phyloP scores from a whole-genome alignment of 768 basidiomycete genomes.

The Mycena capillaripes region DNA sequence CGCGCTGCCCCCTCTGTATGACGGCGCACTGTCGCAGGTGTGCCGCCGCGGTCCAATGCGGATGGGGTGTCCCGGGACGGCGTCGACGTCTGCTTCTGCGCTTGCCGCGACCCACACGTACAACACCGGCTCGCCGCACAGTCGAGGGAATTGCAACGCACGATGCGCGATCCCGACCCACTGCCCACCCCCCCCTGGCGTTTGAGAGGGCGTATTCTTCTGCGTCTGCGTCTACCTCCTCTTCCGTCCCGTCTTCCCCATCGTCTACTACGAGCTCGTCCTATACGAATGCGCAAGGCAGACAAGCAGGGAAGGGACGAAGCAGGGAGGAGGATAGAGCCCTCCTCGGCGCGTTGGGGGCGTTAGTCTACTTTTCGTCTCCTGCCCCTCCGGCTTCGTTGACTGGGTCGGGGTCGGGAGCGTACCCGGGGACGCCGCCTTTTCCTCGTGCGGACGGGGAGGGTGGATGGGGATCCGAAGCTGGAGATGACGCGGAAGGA shows the following conservation, averaged over 20 bases:
- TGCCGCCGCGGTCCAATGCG: conserved; percentile 7
- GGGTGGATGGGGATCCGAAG: too few species aligned
- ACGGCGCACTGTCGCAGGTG: conserved; percentile 29
- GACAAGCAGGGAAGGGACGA: not conserved
- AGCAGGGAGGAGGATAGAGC: conserved; percentile 15
- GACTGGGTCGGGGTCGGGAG: too few species aligned
- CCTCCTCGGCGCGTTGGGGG: conserved; percentile 26
- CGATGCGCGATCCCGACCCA: conserved; percentile 25
- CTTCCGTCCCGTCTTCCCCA: too few species aligned
- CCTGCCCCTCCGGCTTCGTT: not conserved
- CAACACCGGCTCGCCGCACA: not conserved
- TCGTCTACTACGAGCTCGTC: conserved; percentile 7
- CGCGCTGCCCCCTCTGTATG: conserved; percentile 28
- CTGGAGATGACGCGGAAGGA: not conserved
- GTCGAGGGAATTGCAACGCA: not conserved
- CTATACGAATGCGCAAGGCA: conserved; percentile 34
- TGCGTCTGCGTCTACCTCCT: too few species aligned
- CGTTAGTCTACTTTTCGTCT: conserved; percentile 22
- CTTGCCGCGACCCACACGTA: too few species aligned
- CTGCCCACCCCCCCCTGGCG: conserved; percentile 32
- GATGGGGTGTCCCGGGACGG: too few species aligned
- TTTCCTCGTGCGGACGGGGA: too few species aligned
- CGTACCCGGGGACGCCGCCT: too few species aligned
- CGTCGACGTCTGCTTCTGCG: not conserved
- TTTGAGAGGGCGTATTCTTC: too few species aligned